Conservation (phyloP, 2,329 filamentous ascomycete species). For the Ophiostoma montium region DNA sequence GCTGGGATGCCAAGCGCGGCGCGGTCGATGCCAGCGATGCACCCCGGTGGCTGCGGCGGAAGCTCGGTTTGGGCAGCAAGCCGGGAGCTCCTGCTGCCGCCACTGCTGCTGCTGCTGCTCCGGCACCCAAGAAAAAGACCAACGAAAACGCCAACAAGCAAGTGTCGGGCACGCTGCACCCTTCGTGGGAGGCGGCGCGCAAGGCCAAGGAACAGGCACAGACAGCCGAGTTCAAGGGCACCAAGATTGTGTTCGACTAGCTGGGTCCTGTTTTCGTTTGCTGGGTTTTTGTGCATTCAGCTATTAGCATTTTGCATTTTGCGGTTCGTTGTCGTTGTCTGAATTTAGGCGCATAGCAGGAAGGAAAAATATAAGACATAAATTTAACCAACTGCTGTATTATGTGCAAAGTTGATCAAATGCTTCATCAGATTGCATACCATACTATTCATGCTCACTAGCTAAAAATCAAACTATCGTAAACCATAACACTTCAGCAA, state of each 20-base stretch:
- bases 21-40: constrained; percentile 32
- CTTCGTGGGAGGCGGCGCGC: constrained; percentile 51
- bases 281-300: neutral
- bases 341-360: neutral
- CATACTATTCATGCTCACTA: neutral
- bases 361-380: no score
- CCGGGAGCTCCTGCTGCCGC: constrained; percentile 5
- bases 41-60: constrained; percentile 30
- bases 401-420: no score
- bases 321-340: no score
- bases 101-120: constrained; percentile 1
- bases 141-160: constrained; percentile 9
- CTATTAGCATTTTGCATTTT: no score
- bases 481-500: no score
- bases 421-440: neutral
- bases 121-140: constrained; percentile 12
- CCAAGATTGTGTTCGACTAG: constrained; percentile 30
- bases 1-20: constrained; percentile 43
- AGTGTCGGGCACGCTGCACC: constrained; percentile 37
- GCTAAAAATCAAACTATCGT: neutral
- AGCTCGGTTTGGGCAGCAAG: constrained; percentile 14
- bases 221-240: constrained; percentile 38
- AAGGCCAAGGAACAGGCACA: constrained; percentile 43
- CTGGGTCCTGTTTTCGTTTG: neutral
- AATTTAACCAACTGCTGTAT: no score